Base-by-base conservation (phyloP, 139 green algal species). In the Tetradesmus obliquus region DNA sequence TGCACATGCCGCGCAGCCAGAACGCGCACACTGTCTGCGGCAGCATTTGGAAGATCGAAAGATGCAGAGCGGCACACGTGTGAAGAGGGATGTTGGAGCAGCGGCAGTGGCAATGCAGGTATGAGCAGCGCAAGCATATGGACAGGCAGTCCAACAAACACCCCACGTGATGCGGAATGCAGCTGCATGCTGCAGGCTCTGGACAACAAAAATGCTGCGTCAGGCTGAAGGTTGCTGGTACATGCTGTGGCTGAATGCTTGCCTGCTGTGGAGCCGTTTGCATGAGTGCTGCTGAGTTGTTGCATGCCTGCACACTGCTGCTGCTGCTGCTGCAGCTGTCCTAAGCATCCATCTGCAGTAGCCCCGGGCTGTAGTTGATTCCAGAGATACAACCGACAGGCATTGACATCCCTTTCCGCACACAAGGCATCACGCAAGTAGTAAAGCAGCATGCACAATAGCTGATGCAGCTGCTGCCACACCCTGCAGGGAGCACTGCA, bases 1-100 rank as follows among this genome's bases (percentile, higher is more conserved):
- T 99, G 95, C 98, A 99, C 69, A 99, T 95, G 17, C 97, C 97
- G 9, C 96, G 94, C 15, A 99, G 93, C 98, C 98, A 99, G 95
- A 99, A 99, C 4, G 97, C 98, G 95, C 98, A 99, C 99, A 98
- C 3, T 13, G 98, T 60, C 55, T 87, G 54, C n/a, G 22, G 74
- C 24, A 3, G n/a, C 3, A 76, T 45, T 45, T 45, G 32, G 32
- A 45, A 45, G 32, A 45, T 45, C 32, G 32, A 45, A 45, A 45
- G 32, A 45, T 45, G 32, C 32, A 45, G 32, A 45, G 32, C 32
- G 32, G 32, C 32, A 45, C 32, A 13, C 32, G 32, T 45, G 32
- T 45, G 32, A 45, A 45, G 32, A 45, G 32, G 32, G 32, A 45
- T 45, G 32, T 45, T 45, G 32, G 32, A 10, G 60, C 60, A 72